These are phyloP conservation scores for Cordyceps tenuipes DNA, from an alignment of 2,329 filamentous ascomycete species.

Conservation along the genomic window DNA sequence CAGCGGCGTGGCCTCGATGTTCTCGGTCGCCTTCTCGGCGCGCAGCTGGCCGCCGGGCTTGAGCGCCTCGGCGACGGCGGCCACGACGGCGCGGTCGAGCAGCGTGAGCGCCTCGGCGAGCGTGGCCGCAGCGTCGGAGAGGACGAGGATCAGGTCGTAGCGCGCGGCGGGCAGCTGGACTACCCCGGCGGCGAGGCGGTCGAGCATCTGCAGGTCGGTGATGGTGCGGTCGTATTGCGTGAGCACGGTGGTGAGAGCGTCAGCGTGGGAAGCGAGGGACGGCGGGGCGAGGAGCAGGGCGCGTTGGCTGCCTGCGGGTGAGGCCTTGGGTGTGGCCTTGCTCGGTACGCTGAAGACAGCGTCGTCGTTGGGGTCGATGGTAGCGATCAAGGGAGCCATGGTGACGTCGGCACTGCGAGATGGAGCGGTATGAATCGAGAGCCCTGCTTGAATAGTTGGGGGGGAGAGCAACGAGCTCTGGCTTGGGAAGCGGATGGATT, in stretches of 20 bases:
- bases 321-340: neutral
- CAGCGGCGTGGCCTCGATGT: conserved; percentile 40
- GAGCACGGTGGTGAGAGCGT: conserved; percentile 64
- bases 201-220: conserved; percentile 95
- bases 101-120: conserved; percentile 53
- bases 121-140: conserved; percentile 65
- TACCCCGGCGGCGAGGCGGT: conserved; percentile 76
- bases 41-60: conserved; percentile 59
- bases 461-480: neutral
- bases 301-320: conserved; percentile 33
- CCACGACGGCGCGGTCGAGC: conserved; percentile 59
- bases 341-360: conserved; percentile 27
- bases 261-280: conserved; percentile 77
- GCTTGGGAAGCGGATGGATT: neutral
- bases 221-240: conserved; percentile 62
- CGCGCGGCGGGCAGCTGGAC: conserved; percentile 66
- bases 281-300: conserved; percentile 85
- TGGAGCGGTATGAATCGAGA: neutral
- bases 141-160: conserved; percentile 78
- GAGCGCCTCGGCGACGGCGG: conserved; percentile 60
- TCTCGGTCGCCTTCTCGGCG: conserved; percentile 55
- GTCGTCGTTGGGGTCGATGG: conserved; percentile 48
- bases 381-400: conserved; percentile 46
- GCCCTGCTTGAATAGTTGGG: neutral
- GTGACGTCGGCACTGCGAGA: conserved; percentile 12